Conservation (phyloP, 345 rosid species). For the Eucalyptus sideroxylon region DNA sequence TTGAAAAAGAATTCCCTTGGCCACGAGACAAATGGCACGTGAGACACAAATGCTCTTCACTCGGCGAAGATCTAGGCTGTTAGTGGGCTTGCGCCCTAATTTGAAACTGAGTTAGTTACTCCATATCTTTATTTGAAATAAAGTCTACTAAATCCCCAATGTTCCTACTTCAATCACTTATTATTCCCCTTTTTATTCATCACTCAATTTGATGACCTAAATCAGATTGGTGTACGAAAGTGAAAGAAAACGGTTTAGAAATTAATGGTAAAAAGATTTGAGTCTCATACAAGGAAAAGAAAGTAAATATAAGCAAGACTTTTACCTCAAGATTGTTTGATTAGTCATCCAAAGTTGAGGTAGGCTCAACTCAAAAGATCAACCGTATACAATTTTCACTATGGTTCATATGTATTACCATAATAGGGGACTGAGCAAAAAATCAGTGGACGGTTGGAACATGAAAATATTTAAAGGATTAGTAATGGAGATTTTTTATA, state of each 20-base stretch:
- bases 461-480: not conserved
- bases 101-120: not conserved
- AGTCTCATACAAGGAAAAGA: not conserved
- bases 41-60: not conserved
- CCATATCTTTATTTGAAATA: not conserved
- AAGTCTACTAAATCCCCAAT: accelerated
- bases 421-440: not conserved
- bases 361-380: not conserved
- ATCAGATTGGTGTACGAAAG: too few species aligned
- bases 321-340: not conserved
- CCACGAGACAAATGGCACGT: not conserved
- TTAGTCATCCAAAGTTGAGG: not conserved
- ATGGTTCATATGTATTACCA: not conserved
- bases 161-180: not conserved
- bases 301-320: not conserved
- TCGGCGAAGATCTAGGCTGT: not conserved
- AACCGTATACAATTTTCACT: accelerated
- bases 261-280: too few species aligned
- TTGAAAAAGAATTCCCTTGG: too few species aligned
- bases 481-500: not conserved
- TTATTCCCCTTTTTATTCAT: not conserved
- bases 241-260: not conserved
- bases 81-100: not conserved
- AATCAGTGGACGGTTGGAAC: not conserved
- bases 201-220: not conserved